A percentile compares a stretch with the other conserved stretches of the same genome.
These are phyloP conservation scores for Hapsidospora chrysogenum DNA, from an alignment of 495 filamentous ascomycete species.

Conservation along the genomic window DNA sequence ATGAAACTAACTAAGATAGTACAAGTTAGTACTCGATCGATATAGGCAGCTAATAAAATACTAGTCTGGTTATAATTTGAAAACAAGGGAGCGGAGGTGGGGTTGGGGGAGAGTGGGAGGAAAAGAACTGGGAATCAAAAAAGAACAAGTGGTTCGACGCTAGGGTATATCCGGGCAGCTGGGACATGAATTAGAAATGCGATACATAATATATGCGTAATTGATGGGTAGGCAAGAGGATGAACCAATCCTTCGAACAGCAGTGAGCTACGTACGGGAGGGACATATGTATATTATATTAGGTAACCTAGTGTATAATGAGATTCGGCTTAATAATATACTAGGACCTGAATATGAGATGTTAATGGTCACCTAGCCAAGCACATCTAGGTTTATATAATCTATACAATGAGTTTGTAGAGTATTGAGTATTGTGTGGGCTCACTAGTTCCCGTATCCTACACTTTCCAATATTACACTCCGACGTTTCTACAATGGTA, in stretches of 20 bases:
- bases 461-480: no score
- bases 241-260: neutral
- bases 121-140: neutral
- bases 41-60: no score
- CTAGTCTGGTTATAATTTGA: no score
- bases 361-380: neutral
- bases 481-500: neutral
- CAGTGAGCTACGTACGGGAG: neutral
- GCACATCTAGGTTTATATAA: no score
- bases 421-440: no score
- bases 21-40: no score
- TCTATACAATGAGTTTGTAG: no score
- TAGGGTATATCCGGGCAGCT: neutral
- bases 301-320: neutral
- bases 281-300: neutral
- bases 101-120: neutral
- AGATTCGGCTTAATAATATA: no score
- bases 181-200: neutral
- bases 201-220: neutral
- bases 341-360: neutral
- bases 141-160: no score
- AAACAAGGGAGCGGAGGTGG: no score
- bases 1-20: no score
- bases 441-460: no score
- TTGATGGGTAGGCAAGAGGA: neutral